A percentile compares a stretch with the other conserved stretches of the same genome.
phyloP scores from a whole-genome alignment of 2,329 filamentous ascomycete genomes.

The Nemania sp. region DNA sequence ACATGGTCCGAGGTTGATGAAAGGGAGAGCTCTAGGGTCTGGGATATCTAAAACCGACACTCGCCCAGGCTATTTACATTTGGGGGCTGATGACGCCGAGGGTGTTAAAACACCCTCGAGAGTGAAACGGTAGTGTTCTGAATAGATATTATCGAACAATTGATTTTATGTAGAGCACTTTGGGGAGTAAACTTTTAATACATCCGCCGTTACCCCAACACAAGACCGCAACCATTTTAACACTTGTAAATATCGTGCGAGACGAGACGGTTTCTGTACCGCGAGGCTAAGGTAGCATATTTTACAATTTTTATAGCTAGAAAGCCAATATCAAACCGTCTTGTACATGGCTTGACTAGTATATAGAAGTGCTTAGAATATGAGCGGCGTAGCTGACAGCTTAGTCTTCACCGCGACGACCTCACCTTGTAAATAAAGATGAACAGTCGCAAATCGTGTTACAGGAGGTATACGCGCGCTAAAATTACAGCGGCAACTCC shows the following conservation, averaged over 20 bases:
- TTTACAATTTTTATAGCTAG: neutral
- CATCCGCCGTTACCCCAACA: neutral
- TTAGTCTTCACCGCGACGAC: neutral
- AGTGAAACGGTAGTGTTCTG: neutral
- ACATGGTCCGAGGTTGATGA: neutral
- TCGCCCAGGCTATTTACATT: neutral
- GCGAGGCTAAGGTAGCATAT: neutral
- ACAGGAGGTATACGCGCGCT: slow-evolving; percentile 15
- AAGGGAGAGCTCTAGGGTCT: no score
- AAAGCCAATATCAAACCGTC: neutral
- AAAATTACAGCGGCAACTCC: neutral
- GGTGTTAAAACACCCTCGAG: no score
- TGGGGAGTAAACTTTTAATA: neutral
- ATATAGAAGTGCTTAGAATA: neutral
- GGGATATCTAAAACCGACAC: no score
- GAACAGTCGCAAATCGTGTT: neutral
- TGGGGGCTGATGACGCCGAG: neutral
- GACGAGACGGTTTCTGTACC: neutral
- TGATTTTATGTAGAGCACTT: neutral
- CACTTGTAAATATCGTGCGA: neutral
- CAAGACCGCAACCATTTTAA: neutral
- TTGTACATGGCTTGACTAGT: neutral
- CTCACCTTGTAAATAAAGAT: neutral
- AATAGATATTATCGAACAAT: neutral
- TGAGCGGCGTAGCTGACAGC: neutral